Base-by-base conservation (phyloP, 805 yeast species). In the Metschnikowia picachoensis region DNA sequence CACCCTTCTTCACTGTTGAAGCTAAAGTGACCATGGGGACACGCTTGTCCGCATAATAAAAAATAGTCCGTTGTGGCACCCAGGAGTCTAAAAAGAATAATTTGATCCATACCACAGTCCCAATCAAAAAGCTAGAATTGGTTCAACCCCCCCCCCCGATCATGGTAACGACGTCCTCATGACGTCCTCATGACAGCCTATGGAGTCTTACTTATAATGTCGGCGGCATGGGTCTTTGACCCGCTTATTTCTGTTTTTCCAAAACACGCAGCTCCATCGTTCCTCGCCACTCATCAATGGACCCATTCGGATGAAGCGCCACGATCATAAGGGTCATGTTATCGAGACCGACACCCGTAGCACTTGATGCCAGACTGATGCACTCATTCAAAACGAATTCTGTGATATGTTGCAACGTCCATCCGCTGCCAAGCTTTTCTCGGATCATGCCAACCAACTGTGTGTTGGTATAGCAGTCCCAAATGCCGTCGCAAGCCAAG, bases 291-390 rank as follows among this genome's bases (percentile, higher is more conserved):
- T 72, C 73, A 17, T 77, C 77, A 35, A 83, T 58, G 1, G 70
- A 59, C 39, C 67, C 70, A 16, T 49, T 46, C 30, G 72, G 70
- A 57, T 84, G 87, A 32, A 83, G 59, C 1, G 85, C 85, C 8
- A 85, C 74, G 6, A 86, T 76, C n/a, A 83, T 74, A 15, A 84
- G 68, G 0, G 91, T 85, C 92, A 86, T 86, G 58, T 86, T 86
- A 61, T 86, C 95, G 56, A 83, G 85, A 1, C 95, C 95, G 25
- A 85, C 78, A 2, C 94, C 94, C 0, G 92, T 86, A 29, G 77
- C 73, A 31, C 84, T 81, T 53, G 83, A 79, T 1, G 92, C 91
- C 77, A 81, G 79, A 7, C 79, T 74, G 42, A 86, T 74, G 46
- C 89, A 82, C 50, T 79, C 81, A 52, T 84, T 87, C 44, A 86